These are phyloP conservation scores for Cucurbita argyrosperma DNA, from an alignment of 306 rosid species.

Conservation along the genomic window DNA sequence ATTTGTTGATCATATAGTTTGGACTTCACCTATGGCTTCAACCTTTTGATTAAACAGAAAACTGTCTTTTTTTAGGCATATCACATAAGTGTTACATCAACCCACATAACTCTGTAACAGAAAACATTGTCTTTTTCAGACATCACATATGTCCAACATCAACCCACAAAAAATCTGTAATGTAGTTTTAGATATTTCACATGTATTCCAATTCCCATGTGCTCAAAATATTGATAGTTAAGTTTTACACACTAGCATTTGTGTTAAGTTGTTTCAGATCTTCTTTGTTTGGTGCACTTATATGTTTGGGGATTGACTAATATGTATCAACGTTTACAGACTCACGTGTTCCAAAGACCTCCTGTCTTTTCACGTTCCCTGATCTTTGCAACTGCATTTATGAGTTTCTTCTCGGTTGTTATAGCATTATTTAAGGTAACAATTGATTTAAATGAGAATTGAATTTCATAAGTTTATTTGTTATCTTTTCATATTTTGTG, in stretches of 20 bases:
- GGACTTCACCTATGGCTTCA: no score
- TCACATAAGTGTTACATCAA: no score
- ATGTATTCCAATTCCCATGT: background rate
- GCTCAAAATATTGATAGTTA: background rate
- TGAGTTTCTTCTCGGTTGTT: constrained; percentile 97
- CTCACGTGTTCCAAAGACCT: constrained; percentile 77
- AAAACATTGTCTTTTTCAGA: no score
- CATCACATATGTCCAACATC: no score
- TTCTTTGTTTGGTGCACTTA: constrained; percentile 11
- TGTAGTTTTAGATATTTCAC: no score
- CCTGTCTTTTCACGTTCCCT: constrained; percentile 57
- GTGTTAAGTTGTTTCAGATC: background rate
- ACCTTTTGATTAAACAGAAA: no score
- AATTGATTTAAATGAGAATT: background rate
- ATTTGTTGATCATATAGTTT: no score
- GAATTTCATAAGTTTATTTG: background rate
- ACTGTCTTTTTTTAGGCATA: no score
- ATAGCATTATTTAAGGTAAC: constrained; percentile 91
- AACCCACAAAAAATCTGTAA: no score
- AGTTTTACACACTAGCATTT: background rate
- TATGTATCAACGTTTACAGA: constrained; percentile 28
- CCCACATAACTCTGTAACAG: no score
- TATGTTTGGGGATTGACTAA: constrained; percentile 12
- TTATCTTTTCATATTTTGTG: background rate
- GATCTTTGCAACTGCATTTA: constrained; percentile 81